phyloP scores from a whole-genome alignment of 2,329 filamentous ascomycete genomes.

The Allantophomopsis lycopodina region DNA sequence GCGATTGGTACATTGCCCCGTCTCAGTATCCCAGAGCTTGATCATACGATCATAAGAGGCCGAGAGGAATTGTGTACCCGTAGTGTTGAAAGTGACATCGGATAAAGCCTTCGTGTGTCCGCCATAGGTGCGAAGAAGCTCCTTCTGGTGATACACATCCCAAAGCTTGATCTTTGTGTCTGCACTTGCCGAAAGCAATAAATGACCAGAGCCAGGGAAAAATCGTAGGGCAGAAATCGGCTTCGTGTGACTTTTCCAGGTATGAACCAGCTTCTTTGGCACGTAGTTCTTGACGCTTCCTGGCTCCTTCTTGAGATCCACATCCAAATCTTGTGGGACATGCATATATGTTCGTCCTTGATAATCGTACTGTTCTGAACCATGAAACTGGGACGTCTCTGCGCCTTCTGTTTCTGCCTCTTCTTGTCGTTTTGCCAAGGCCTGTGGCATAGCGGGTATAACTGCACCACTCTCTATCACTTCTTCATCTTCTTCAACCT shows the following conservation, averaged over 20 bases:
- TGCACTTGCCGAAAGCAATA: slow-evolving; percentile 79
- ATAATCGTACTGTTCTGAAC: slow-evolving; percentile 75
- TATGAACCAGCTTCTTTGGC: slow-evolving; percentile 85
- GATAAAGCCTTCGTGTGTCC: slow-evolving; percentile 86
- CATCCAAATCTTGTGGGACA: slow-evolving; percentile 76
- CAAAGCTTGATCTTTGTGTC: slow-evolving; percentile 88
- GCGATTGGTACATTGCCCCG: slow-evolving; percentile 71
- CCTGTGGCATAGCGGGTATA: slow-evolving; percentile 37
- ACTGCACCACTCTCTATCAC: slow-evolving; percentile 51
- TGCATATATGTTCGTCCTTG: slow-evolving; percentile 97
- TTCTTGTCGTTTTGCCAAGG: slow-evolving; percentile 38
- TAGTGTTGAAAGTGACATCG: slow-evolving; percentile 74
- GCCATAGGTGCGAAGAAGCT: slow-evolving; percentile 80
- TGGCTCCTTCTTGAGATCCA: slow-evolving; percentile 70
- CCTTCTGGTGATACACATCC: slow-evolving; percentile 83
- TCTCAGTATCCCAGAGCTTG: slow-evolving; percentile 98
- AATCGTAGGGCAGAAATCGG: slow-evolving; percentile 82
- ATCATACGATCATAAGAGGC: slow-evolving; percentile 91
- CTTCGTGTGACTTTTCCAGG: slow-evolving; percentile 75
- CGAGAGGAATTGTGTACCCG: slow-evolving; percentile 76
- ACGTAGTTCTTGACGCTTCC: slow-evolving; percentile 81
- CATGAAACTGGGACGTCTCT: slow-evolving; percentile 83
- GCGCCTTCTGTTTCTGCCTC: slow-evolving; percentile 36
- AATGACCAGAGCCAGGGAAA: slow-evolving; percentile 76
- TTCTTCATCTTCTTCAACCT: slow-evolving; percentile 63